Evolutionary conservation across 345 rosid species (phyloP).

Genomic region (Gossypium sturtianum): DNA sequence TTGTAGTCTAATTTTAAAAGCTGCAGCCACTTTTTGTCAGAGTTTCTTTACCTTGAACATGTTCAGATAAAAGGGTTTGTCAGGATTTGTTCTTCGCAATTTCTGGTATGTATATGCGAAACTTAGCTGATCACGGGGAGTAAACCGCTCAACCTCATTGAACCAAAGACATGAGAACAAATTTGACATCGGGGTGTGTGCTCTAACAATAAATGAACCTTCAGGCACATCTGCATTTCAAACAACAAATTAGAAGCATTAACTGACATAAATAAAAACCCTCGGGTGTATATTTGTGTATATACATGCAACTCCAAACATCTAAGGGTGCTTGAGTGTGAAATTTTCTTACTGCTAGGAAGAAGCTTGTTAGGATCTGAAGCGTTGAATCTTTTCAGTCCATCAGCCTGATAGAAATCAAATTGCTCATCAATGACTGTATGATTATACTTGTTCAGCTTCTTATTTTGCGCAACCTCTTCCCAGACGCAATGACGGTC

Average conservation of each 20-base stretch:
- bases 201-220: conserved; percentile 90
- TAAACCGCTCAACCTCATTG: conserved; percentile 93
- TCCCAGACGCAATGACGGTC: conserved; percentile 97
- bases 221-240: conserved; percentile 83
- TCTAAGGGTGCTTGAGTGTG: background rate
- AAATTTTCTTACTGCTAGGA: conserved; percentile 68
- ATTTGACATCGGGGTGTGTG: conserved; percentile 97
- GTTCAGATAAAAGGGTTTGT: conserved; percentile 70
- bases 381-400: conserved; percentile 66
- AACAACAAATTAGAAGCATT: background rate
- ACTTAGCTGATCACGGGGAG: conserved; percentile 97
- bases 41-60: conserved; percentile 78
- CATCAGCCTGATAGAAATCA: conserved; percentile 79
- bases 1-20: background rate
- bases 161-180: conserved; percentile 98
- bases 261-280: background rate
- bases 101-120: conserved; percentile 84
- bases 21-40: background rate
- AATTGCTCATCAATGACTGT: conserved; percentile 79
- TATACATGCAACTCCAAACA: conserved; percentile 6
- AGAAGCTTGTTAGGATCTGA: conserved; percentile 83
- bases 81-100: conserved; percentile 72
- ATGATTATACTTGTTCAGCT: conserved; percentile 90
- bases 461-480: conserved; percentile 92
- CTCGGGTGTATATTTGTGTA: background rate